Percentiles rank a stretch among this genome's conserved stretches.
These are phyloP conservation scores for Fragilaria radians DNA, from an alignment of 108 stramenopile species.

Conservation along the genomic window DNA sequence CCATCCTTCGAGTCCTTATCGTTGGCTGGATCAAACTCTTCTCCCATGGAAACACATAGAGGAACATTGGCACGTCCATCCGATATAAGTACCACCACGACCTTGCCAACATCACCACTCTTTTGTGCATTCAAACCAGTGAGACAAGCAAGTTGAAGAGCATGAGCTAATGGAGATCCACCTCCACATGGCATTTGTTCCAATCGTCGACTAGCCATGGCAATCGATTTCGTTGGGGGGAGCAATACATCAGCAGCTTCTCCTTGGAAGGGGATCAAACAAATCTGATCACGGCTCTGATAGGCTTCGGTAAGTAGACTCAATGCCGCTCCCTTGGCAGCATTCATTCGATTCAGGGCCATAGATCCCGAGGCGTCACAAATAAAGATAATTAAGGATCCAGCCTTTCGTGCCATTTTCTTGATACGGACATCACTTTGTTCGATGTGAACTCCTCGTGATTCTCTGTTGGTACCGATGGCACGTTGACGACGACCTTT, in stretches of 20 bases:
- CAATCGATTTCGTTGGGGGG: conserved; percentile 92
- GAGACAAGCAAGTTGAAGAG: conserved; percentile 74
- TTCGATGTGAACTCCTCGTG: conserved; percentile 86
- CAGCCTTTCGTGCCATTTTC: conserved; percentile 96
- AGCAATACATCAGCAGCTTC: conserved; percentile 92
- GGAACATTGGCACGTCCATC: conserved; percentile 97
- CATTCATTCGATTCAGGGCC: conserved; percentile 98
- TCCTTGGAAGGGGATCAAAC: conserved; percentile 94
- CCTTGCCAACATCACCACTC: conserved; percentile 92
- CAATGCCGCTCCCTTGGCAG: conserved; percentile 96
- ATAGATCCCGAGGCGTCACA: conserved; percentile 95
- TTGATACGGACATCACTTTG: conserved; percentile 86
- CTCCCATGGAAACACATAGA: conserved; percentile 77
- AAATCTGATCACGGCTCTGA: conserved; percentile 94
- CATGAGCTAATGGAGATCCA: conserved; percentile 93
- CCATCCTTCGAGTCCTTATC: conserved; percentile 85
- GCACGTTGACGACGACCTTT: conserved; percentile 71
- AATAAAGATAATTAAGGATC: conserved; percentile 93
- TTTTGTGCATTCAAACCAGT: conserved; percentile 94
- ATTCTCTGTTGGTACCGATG: conserved; percentile 68
- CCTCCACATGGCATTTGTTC: conserved; percentile 98
- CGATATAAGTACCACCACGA: conserved; percentile 89
- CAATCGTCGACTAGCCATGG: conserved; percentile 87
- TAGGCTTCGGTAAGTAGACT: conserved; percentile 93
- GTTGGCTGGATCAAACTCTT: conserved; percentile 80